Base-by-base conservation (phyloP, 2,329 filamentous ascomycete genomes). In the Seiridium cupressi region DNA sequence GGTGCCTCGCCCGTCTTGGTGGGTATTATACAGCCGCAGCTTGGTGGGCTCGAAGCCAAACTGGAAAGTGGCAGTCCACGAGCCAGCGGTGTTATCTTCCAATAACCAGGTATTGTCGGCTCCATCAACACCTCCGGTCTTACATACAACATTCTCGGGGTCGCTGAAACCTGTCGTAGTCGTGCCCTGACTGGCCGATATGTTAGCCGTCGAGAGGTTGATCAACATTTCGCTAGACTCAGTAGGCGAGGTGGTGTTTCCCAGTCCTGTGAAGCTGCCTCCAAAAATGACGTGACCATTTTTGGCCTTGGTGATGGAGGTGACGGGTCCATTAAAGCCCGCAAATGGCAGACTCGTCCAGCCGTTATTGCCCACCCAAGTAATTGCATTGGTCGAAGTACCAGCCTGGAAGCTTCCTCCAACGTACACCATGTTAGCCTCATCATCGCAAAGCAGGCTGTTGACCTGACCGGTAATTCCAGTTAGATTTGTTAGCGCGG, bases 271-370 rank as follows among this genome's bases (percentile, higher is more conserved):
- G 71, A 99, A 99, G 59, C 85, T 86, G 55, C 95, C 95, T 51
- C 92, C 96, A 71, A 97, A 99, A 59, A 98, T 85, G 64, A 99
- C 91, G 71, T 96, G 90, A 7, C 91, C 91, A 67, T 92, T 90
- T 1, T 88, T 81, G 26, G 89, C 86, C 76, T 92, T 93, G 55
- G 87, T 83, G 66, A 99, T 98, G 44, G 93, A 90, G 63, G 86
- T 86, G 56, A 99, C 93, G 2, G 92, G 92, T 34, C 93, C 93
- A 75, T 98, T 98, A 77, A 99, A 96, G 31, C 96, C 96, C 46
- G 88, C 87, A 78, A 99, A 99, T 2, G 94, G 90, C 60, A 99
- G 78, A 69, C 92, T 90, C 26, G 84, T 84, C 89, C 91, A 97
- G 54, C 85, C 87, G 36, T 86, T 78, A 8, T 79, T 84, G 34